Evolutionary conservation across 2,329 filamentous ascomycete genomes (phyloP).

Genomic region (Pezizomycotina sp.): DNA sequence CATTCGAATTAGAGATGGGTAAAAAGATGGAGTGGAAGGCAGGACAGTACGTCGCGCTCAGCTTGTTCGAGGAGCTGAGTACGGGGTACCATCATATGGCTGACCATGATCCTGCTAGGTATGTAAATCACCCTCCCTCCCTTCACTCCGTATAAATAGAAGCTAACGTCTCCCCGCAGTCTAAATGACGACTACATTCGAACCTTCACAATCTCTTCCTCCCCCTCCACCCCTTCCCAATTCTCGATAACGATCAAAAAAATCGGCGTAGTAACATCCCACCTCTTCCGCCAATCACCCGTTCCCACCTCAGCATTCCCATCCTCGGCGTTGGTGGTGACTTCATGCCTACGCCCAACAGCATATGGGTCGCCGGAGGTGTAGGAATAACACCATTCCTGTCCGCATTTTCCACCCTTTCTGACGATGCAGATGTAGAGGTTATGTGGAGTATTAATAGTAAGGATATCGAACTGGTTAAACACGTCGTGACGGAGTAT

Average conservation of each 20-base stretch:
- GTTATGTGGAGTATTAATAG: too few relatives aligned
- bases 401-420: too few relatives aligned
- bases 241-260: conserved; percentile 58
- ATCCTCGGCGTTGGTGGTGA: conserved; percentile 58
- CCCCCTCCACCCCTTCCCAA: conserved; percentile 33
- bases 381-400: conserved; percentile 72
- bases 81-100: conserved; percentile 69
- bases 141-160: too few relatives aligned
- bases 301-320: conserved; percentile 42
- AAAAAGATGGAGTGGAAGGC: conserved; percentile 39
- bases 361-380: conserved; percentile 55
- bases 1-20: conserved; percentile 28
- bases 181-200: conserved; percentile 72
- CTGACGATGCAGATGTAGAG: too few relatives aligned
- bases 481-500: too few relatives aligned
- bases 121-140: too few relatives aligned
- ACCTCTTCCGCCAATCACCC: conserved; percentile 43
- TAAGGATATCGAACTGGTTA: too few relatives aligned
- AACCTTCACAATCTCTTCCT: conserved; percentile 64
- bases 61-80: conserved; percentile 53
- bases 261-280: conserved; percentile 50
- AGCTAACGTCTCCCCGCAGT: too few relatives aligned
- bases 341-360: conserved; percentile 34
- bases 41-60: conserved; percentile 63
- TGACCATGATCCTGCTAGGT: conserved; percentile 65